phyloP scores from a whole-genome alignment of 2,329 filamentous ascomycete species.

The Alternaria hordeiaustralica region DNA sequence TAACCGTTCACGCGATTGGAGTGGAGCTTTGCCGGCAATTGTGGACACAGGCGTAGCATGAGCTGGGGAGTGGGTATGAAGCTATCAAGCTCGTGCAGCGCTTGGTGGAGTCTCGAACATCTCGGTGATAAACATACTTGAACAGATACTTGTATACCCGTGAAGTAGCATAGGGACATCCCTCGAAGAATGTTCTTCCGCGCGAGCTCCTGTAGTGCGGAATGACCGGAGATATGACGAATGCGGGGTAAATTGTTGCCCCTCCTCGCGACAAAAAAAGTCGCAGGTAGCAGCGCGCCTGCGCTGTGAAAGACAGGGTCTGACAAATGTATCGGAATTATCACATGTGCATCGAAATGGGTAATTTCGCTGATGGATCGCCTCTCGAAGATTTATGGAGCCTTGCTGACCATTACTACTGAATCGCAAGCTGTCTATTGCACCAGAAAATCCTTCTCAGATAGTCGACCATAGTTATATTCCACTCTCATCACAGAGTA shows the following conservation, averaged over 20 bases:
- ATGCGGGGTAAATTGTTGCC: conserved; percentile 13
- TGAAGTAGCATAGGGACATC: background rate
- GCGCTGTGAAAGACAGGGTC: background rate
- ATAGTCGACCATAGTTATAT: background rate
- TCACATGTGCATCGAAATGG: background rate
- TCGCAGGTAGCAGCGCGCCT: background rate
- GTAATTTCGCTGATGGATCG: conserved; percentile 6
- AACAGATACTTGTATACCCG: background rate
- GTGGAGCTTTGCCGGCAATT: conserved; percentile 13
- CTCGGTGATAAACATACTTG: background rate
- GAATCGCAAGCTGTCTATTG: conserved; percentile 8
- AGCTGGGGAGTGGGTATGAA: conserved; percentile 2
- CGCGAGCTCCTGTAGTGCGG: background rate
- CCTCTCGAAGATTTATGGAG: background rate
- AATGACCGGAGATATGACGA: conserved; percentile 6
- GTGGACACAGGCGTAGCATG: conserved; percentile 2
- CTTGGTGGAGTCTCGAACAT: background rate
- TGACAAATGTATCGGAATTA: background rate
- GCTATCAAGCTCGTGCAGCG: background rate
- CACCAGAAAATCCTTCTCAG: background rate
- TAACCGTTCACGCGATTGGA: conserved; percentile 9
- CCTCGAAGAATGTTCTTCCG: background rate
- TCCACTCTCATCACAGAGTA: background rate
- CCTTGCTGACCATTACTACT: background rate
- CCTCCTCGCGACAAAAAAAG: conserved; percentile 13